Evolutionary conservation across 2,329 filamentous ascomycete species (phyloP), one percentile per base, ranked within the genome.

Genomic region (Ceratocystis cacaofunesta): DNA sequence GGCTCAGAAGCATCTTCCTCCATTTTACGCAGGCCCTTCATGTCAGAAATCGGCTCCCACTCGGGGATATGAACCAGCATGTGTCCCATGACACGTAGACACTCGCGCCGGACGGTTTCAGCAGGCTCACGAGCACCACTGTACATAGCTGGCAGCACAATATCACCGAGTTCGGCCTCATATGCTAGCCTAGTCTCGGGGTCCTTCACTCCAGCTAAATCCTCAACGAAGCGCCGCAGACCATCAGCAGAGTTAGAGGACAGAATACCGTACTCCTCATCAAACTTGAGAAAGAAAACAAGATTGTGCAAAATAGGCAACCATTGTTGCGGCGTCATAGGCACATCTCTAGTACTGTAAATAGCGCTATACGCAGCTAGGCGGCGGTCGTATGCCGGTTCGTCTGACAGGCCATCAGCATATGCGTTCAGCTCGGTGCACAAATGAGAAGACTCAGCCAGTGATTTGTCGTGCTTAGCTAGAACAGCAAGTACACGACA

Each of bases 201-300:
- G 25, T 62, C 46, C 2, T 66, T 64, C 32, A 68, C 57, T n/a
- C 76, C 71, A 2, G 81, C 77, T 1, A 81, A 80, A 61, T 82
- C 80, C 70, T 89, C 82, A 43, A 96, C 80, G 71, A 96, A 94
- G 63, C 86, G 82, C 70, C 88, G 88, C 48, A 99, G 76, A 5
- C 85, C 84, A 71, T 92, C 87, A 0, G 91, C 89, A 5, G 94
- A 90, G 73, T 92, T 96, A 1, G 82, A 80, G 0, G 84, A 80
- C 15, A 96, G 78, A 61, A 96, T 89, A 58, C 90, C 89, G 69
- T 95, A 86, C 73, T 99, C 94, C 68, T 96, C 90, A 65, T 90
- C 87, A 69, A 92, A 85, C 69, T 85, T 86, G 69, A 96, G 86
- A 72, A 88, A 94, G 75, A 87, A 97, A 1, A 96, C 79, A 77